phyloP scores from a whole-genome alignment of 805 yeast genomes.

The Ogataea dorogensis region DNA sequence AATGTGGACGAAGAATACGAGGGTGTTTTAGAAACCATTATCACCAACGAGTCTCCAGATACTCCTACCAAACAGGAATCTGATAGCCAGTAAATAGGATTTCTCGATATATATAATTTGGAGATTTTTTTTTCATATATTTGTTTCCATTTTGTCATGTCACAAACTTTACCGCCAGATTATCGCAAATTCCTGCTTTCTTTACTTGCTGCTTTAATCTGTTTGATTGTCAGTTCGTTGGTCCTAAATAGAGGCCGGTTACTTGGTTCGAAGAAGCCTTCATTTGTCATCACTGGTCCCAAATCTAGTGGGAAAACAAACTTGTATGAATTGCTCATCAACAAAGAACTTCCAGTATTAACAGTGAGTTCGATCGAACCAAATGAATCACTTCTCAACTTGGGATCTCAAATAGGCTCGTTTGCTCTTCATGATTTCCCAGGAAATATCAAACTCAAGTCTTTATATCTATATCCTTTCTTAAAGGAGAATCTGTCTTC shows the following conservation, averaged over 20 bases:
- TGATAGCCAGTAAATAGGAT: background rate
- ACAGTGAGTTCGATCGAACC: slow-evolving; percentile 35
- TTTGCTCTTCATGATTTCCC: slow-evolving; percentile 76
- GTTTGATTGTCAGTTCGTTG: slow-evolving; percentile 19
- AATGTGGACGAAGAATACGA: slow-evolving; percentile 41
- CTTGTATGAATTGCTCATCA: slow-evolving; percentile 18
- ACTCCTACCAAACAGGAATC: background rate
- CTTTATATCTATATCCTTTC: slow-evolving; percentile 49
- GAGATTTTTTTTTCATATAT: slow-evolving; percentile 1
- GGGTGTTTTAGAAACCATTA: slow-evolving; percentile 19
- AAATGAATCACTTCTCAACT: slow-evolving; percentile 36
- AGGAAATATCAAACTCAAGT: slow-evolving; percentile 76
- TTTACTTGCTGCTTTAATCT: slow-evolving; percentile 13
- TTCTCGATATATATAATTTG: background rate
- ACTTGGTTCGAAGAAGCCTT: slow-evolving; percentile 12
- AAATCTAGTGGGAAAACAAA: slow-evolving; percentile 22
- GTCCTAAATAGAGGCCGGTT: slow-evolving; percentile 17
- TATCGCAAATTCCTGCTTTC: slow-evolving; percentile 16
- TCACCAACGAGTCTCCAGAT: slow-evolving; percentile 1
- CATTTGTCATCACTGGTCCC: slow-evolving; percentile 19
- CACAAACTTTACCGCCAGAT: slow-evolving; percentile 1
- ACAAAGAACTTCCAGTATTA: slow-evolving; percentile 15
- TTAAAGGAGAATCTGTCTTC: slow-evolving; percentile 41
- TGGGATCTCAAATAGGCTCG: slow-evolving; percentile 34
- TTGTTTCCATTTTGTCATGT: slow-evolving; percentile 4